Percentiles rank a stretch among this genome's conserved stretches.
These are phyloP conservation scores for Claviceps pazoutovae DNA, from an alignment of 2,329 filamentous ascomycete species.

Conservation along the genomic window DNA sequence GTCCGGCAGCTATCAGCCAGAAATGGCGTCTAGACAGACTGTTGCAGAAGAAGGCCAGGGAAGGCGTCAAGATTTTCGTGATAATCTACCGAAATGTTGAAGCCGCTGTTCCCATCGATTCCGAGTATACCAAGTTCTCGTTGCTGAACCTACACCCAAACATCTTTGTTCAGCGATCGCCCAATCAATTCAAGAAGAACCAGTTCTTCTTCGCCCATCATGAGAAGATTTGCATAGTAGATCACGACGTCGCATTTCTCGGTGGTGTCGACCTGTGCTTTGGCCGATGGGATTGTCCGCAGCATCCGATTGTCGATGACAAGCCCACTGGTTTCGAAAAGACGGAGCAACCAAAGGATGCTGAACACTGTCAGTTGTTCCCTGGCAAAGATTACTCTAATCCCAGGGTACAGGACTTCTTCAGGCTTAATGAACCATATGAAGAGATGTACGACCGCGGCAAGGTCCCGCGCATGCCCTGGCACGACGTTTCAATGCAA, in stretches of 20 bases:
- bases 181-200: slow-evolving; percentile 96
- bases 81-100: slow-evolving; percentile 98
- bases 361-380: slow-evolving; percentile 90
- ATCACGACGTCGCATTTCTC: slow-evolving; percentile 90
- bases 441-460: slow-evolving; percentile 97
- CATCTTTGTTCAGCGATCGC: slow-evolving; percentile 88
- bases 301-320: slow-evolving; percentile 82
- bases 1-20: slow-evolving; percentile 88
- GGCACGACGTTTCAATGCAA: slow-evolving; percentile 98
- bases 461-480: slow-evolving; percentile 85
- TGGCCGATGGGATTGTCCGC: slow-evolving; percentile 91
- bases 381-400: slow-evolving; percentile 98
- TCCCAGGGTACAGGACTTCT: slow-evolving; percentile 89
- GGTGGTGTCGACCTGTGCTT: slow-evolving; percentile 95
- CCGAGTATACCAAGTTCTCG: slow-evolving; percentile 94
- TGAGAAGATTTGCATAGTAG: slow-evolving; percentile 93
- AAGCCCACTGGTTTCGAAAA: slow-evolving; percentile 89
- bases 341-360: slow-evolving; percentile 61
- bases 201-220: slow-evolving; percentile 99
- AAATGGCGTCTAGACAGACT: slow-evolving; percentile 93
- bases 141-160: slow-evolving; percentile 91
- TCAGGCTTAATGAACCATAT: slow-evolving; percentile 81
- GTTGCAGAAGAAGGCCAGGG: slow-evolving; percentile 80
- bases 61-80: slow-evolving; percentile 95
- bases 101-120: slow-evolving; percentile 92